Evolutionary conservation across 257 asterid species (phyloP).

Genomic region (Anisodus tanguticus): DNA sequence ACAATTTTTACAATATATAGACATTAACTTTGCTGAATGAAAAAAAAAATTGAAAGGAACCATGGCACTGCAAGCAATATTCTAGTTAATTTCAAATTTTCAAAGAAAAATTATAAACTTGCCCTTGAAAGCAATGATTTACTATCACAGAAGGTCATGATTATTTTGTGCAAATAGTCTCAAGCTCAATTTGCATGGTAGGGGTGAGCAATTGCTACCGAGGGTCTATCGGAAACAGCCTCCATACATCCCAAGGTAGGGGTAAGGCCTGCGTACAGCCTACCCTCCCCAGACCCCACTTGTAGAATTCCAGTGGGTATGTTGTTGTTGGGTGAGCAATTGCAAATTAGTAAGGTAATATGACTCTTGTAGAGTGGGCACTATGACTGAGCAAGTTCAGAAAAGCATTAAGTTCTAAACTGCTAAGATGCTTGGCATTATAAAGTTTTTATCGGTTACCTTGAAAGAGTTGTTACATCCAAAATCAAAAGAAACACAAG

Average conservation of each 20-base stretch:
- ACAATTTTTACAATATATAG: background rate
- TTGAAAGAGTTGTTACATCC: background rate
- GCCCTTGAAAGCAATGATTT: slow-evolving; percentile 3
- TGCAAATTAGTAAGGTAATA: background rate
- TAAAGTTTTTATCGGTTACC: background rate
- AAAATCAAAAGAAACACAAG: background rate
- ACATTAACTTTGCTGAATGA: background rate
- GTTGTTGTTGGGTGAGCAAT: background rate
- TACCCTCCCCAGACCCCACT: too few relatives aligned
- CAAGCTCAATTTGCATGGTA: background rate
- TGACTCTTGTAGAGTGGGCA: background rate
- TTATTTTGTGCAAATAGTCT: slow-evolving; percentile 1
- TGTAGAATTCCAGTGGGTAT: too few relatives aligned
- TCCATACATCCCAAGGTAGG: too few relatives aligned
- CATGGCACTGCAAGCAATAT: background rate
- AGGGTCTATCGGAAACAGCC: too few relatives aligned
- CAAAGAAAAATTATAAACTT: background rate
- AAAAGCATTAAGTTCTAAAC: slow-evolving; percentile 4
- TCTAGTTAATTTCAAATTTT: background rate
- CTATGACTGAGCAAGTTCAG: background rate
- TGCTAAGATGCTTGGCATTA: background rate
- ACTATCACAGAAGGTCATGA: background rate
- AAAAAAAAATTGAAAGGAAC: background rate
- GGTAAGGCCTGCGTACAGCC: too few relatives aligned
- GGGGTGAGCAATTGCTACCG: background rate